Evolutionary conservation across 2,329 filamentous ascomycete species (phyloP), one percentile per base, ranked within the genome.

Genomic region (Ophiostoma quercus): DNA sequence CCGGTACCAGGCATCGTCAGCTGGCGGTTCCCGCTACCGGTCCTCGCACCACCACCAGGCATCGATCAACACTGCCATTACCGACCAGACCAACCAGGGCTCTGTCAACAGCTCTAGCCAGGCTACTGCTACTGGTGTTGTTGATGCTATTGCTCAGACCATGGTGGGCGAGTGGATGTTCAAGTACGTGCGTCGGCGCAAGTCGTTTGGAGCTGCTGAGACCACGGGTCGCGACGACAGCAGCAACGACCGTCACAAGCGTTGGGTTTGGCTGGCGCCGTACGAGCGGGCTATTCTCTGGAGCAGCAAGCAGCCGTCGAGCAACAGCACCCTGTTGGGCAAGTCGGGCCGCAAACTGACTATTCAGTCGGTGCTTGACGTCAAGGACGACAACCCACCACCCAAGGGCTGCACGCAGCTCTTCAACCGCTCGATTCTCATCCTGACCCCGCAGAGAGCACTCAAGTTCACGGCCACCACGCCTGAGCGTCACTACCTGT

Each of bases 151-250:
- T 78, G 94, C 95, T 1, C 94, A 96, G 77, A 96, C 94, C 0
- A 99, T 99, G 95, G 92, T 99, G 39, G 95, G 95, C 51, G 95
- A 98, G 76, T 95, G 92, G 91, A 94, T 96, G 91, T 94, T 90
- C 83, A 96, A 96, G 79, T 95, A 96, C 76, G 90, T 94, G 43
- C 86, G 92, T 68, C 87, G 92, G 77, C 88, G 94, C 74, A 97
- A 94, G 80, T 96, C 94, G 0, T 98, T 99, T 77, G 92, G 92
- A 25, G 88, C 94, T 68, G 81, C 85, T 2, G 91, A 94, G 63
- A 84, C 82, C 32, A 87, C 84, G 71, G 84, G 85, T 47, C 87
- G 87, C 73, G 88, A 93, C 76, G 87, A 91, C 73, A 90, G 84
- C 73, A 88, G 91, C 79, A 88, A 87, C 73, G 89, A 90, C 74